Evolutionary conservation across 306 rosid species (phyloP).

Genomic region (Fragaria ananassa): DNA sequence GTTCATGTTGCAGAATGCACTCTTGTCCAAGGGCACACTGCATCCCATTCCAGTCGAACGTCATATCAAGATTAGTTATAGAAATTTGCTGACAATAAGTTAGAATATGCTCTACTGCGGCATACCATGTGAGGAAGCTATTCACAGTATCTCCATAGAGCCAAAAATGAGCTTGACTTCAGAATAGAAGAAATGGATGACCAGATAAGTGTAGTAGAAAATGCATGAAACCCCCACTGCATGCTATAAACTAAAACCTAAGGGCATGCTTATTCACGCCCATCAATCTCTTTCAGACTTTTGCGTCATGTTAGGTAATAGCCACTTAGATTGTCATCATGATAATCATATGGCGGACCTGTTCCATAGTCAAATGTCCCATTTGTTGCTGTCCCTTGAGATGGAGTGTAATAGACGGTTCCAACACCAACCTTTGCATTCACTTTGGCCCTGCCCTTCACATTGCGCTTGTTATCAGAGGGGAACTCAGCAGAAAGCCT

Average conservation of each 20-base stretch:
- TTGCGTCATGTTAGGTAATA: slow-evolving; percentile 52
- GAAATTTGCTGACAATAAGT: slow-evolving; percentile 28
- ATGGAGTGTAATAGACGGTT: slow-evolving; percentile 54
- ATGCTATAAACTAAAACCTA: slow-evolving; percentile 29
- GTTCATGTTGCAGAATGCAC: slow-evolving; percentile 26
- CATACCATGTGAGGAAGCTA: slow-evolving; percentile 48
- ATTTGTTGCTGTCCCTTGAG: slow-evolving; percentile 47
- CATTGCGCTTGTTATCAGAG: slow-evolving; percentile 65
- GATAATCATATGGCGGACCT: slow-evolving; percentile 68
- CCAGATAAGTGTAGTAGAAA: slow-evolving; percentile 6
- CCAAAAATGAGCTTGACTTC: slow-evolving; percentile 53
- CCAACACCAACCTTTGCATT: slow-evolving; percentile 60
- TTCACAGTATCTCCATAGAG: slow-evolving; percentile 50
- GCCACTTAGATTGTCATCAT: slow-evolving; percentile 55
- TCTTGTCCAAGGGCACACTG: slow-evolving; percentile 17
- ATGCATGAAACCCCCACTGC: slow-evolving; percentile 24
- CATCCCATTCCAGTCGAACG: slow-evolving; percentile 23
- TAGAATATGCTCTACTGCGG: slow-evolving; percentile 41
- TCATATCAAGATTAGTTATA: slow-evolving; percentile 30
- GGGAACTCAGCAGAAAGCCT: slow-evolving; percentile 94
- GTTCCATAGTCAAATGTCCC: slow-evolving; percentile 61
- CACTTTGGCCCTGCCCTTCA: slow-evolving; percentile 69
- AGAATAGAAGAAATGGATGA: slow-evolving; percentile 18
- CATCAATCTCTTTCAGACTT: slow-evolving; percentile 19
- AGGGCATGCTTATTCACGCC: slow-evolving; percentile 32